Evolutionary conservation across 108 stramenopile genomes (phyloP).

Genomic region (Aurantiochytrium sp.): DNA sequence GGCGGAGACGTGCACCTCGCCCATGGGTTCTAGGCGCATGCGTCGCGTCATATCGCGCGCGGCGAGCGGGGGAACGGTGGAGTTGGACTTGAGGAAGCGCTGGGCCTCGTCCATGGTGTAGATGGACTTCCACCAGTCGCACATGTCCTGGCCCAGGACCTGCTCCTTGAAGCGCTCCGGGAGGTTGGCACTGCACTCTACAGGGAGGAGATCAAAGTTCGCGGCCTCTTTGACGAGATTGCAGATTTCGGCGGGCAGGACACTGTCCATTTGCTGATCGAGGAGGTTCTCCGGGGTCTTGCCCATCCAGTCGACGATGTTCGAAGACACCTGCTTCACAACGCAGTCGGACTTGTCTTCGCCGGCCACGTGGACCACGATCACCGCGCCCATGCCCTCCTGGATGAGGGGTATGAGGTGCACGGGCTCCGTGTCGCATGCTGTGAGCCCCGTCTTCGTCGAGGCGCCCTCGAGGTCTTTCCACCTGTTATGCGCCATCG

Average conservation of each 20-base stretch:
- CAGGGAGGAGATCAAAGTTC: not conserved
- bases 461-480: not conserved
- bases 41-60: not conserved
- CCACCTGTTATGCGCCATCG: not conserved
- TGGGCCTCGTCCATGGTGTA: not conserved
- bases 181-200: not conserved
- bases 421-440: not conserved
- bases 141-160: not conserved
- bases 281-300: not conserved
- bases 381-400: not conserved
- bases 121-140: not conserved
- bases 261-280: not conserved
- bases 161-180: not conserved
- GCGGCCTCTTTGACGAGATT: not conserved
- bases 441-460: not conserved
- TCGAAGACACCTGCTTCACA: not conserved
- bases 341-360: not conserved
- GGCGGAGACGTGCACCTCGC: not conserved
- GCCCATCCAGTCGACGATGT: not conserved
- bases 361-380: not conserved
- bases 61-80: not conserved
- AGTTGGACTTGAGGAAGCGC: not conserved
- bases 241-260: not conserved
- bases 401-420: not conserved
- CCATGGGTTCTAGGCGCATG: not conserved